A percentile compares a stretch with the other conserved stretches of the same genome.
Conservation (phyloP, 2,329 filamentous ascomycete species). For the Zalaria obscura region DNA sequence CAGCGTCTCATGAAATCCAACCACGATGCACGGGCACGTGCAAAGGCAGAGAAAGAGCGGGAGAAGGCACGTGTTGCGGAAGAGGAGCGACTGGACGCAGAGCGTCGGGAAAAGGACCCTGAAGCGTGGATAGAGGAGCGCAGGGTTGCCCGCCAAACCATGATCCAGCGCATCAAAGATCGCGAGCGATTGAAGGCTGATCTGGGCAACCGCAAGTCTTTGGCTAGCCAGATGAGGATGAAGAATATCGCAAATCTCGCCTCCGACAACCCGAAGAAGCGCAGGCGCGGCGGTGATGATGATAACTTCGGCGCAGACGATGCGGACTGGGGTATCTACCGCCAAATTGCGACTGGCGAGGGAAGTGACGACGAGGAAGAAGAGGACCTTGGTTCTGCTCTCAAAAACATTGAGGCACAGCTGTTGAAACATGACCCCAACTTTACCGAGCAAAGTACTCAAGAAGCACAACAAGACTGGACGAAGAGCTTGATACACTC, state of each 20-base stretch:
- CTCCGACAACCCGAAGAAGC: constrained; percentile 81
- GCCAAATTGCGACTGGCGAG: constrained; percentile 75
- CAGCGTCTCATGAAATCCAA: constrained; percentile 90
- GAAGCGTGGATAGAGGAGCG: constrained; percentile 79
- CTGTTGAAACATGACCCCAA: constrained; percentile 73
- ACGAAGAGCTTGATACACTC: constrained; percentile 82
- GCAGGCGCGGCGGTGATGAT: constrained; percentile 76
- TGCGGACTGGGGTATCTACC: constrained; percentile 95
- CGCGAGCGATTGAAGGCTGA: constrained; percentile 87
- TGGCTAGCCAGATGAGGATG: constrained; percentile 95
- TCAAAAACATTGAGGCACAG: constrained; percentile 70
- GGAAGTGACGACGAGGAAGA: constrained; percentile 81
- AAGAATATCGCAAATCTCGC: constrained; percentile 94
- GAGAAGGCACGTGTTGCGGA: constrained; percentile 77
- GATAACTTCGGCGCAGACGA: constrained; percentile 96
- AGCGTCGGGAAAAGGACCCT: constrained; percentile 70
- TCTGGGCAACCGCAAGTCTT: constrained; percentile 87
- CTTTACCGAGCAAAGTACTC: constrained; percentile 85
- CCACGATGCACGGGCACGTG: constrained; percentile 80
- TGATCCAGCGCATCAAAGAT: constrained; percentile 79
- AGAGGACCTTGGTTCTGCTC: constrained; percentile 60
- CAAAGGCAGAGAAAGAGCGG: constrained; percentile 88
- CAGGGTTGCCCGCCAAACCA: constrained; percentile 52
- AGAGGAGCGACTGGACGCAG: constrained; percentile 68
- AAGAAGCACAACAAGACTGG: constrained; percentile 90